A percentile compares a stretch with the other conserved stretches of the same genome.
Evolutionary conservation across 1,284 basidiomycete species (phyloP).

Genomic region (Austroboletus rostrupii): DNA sequence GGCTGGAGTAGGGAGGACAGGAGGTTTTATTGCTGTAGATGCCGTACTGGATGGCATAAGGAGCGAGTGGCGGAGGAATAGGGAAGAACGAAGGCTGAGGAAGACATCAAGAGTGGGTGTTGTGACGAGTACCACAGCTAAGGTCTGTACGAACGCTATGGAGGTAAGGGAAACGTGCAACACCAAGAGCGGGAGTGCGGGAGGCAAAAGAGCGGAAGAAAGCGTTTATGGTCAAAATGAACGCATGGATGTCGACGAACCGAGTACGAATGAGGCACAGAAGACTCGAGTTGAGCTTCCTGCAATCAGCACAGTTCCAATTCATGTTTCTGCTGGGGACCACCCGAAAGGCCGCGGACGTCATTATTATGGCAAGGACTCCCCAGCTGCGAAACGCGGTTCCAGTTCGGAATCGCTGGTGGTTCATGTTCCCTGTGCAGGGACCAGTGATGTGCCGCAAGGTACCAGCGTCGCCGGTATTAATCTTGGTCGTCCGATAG

Average conservation of each 20-base stretch:
- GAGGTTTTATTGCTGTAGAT: conserved; percentile 87
- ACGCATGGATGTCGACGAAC: conserved; percentile 29
- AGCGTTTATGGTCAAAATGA: conserved; percentile 4
- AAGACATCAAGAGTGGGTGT: background rate
- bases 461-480: conserved; percentile 17
- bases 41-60: conserved; percentile 78
- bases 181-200: conserved; percentile 7
- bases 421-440: conserved; percentile 31
- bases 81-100: conserved; percentile 12
- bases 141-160: background rate
- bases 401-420: conserved; percentile 24
- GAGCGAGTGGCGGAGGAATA: conserved; percentile 50
- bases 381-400: conserved; percentile 7
- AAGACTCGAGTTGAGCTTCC: conserved; percentile 1
- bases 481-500: conserved; percentile 39
- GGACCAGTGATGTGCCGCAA: conserved; percentile 4
- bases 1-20: conserved; percentile 89
- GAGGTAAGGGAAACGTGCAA: conserved; percentile 2
- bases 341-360: conserved; percentile 17
- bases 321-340: conserved; percentile 29
- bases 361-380: conserved; percentile 1
- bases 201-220: conserved; percentile 2
- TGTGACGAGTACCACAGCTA: background rate
- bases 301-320: conserved; percentile 24
- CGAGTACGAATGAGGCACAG: background rate